These are phyloP conservation scores for Hondaea fermentalgiana DNA, from an alignment of 108 stramenopile species.

Conservation along the genomic window DNA sequence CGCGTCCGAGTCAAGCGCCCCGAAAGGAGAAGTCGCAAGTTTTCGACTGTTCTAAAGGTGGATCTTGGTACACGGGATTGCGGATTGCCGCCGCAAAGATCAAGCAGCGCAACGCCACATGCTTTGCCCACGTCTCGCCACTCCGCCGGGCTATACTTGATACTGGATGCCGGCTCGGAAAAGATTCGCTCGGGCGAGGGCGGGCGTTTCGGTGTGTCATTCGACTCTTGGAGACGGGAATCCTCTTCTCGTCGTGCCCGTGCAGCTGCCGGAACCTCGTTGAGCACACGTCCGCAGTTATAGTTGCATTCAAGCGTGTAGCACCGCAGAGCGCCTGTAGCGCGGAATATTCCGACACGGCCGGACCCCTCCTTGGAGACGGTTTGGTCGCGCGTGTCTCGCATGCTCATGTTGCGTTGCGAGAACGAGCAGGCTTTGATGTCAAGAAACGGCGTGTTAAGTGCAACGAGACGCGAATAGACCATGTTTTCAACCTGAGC, in stretches of 20 bases:
- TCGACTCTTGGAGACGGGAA: not conserved
- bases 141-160: slow-evolving; percentile 9
- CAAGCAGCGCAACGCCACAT: slow-evolving; percentile 31
- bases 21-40: not conserved
- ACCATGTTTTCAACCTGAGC: slow-evolving; percentile 51
- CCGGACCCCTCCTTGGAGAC: slow-evolving; percentile 50
- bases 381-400: slow-evolving; percentile 44
- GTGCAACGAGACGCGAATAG: slow-evolving; percentile 35
- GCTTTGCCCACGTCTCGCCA: slow-evolving; percentile 39
- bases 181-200: not conserved
- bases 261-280: slow-evolving; percentile 20
- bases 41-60: not conserved
- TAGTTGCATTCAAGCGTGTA: slow-evolving; percentile 68
- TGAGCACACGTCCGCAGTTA: slow-evolving; percentile 28
- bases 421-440: slow-evolving; percentile 47
- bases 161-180: not conserved
- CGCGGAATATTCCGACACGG: slow-evolving; percentile 41
- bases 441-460: slow-evolving; percentile 49
- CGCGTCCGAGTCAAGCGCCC: not conserved
- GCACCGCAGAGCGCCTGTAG: slow-evolving; percentile 33
- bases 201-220: not conserved
- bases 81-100: slow-evolving; percentile 9
- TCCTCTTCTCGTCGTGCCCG: not conserved
- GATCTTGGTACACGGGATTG: not conserved
- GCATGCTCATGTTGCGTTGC: slow-evolving; percentile 45